A percentile compares a stretch with the other conserved stretches of the same genome.
phyloP scores from a whole-genome alignment of 2,329 filamentous ascomycete genomes.

The Thyridium curvatum region DNA sequence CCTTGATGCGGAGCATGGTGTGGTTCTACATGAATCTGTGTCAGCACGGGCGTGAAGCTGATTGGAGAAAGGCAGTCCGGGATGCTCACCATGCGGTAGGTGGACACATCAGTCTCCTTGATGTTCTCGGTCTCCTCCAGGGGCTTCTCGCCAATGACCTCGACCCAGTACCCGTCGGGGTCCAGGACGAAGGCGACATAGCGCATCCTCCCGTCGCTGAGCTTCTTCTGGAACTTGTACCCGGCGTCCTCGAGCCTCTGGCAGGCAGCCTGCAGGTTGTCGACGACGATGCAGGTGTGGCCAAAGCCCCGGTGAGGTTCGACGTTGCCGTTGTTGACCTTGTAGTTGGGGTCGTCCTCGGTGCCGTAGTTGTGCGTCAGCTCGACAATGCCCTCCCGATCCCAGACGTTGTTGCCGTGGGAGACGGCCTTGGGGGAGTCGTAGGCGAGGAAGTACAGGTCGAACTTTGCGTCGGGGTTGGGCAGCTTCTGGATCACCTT shows the following conservation, averaged over 20 bases:
- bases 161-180: conserved; percentile 83
- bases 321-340: conserved; percentile 81
- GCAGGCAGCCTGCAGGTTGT: conserved; percentile 85
- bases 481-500: conserved; percentile 73
- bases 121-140: conserved; percentile 67
- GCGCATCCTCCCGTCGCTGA: conserved; percentile 80
- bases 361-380: conserved; percentile 83
- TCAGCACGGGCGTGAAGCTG: background rate
- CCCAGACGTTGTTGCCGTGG: conserved; percentile 62
- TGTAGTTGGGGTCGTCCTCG: conserved; percentile 75
- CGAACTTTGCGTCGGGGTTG: conserved; percentile 85
- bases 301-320: conserved; percentile 81
- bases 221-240: conserved; percentile 92
- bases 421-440: conserved; percentile 71
- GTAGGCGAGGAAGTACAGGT: conserved; percentile 92
- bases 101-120: conserved; percentile 64
- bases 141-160: conserved; percentile 68
- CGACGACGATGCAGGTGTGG: conserved; percentile 77
- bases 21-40: conserved; percentile 56
- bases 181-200: conserved; percentile 87
- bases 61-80: background rate
- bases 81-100: conserved; percentile 61
- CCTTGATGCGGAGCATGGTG: conserved; percentile 93
- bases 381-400: conserved; percentile 87
- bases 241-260: conserved; percentile 83